These are phyloP conservation scores for Fusarium sp. DNA, from an alignment of 2,329 filamentous ascomycete species.

Conservation along the genomic window DNA sequence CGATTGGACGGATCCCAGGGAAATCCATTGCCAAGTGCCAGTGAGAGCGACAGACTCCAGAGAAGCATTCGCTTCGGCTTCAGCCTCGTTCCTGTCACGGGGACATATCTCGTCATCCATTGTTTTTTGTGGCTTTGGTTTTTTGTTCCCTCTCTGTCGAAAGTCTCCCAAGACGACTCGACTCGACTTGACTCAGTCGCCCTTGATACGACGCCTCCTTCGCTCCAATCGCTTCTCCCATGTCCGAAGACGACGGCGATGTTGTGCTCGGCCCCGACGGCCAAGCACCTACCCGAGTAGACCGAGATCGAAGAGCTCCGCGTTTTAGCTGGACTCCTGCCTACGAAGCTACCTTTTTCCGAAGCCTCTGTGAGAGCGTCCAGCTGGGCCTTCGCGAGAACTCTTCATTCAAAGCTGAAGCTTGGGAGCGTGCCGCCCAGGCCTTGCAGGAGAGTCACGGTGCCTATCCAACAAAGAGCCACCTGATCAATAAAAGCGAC, in stretches of 20 bases:
- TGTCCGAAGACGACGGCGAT: slow-evolving; percentile 56
- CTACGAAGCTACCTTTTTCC: slow-evolving; percentile 71
- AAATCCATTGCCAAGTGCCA: slow-evolving; percentile 23
- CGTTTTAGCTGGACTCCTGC: slow-evolving; percentile 71
- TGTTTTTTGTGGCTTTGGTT: background rate
- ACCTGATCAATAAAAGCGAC: slow-evolving; percentile 73
- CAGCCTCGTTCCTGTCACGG: slow-evolving; percentile 26
- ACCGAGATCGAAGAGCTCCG: slow-evolving; percentile 58
- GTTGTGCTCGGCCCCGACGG: slow-evolving; percentile 50
- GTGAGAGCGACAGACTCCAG: slow-evolving; percentile 21
- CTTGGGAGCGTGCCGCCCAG: slow-evolving; percentile 68
- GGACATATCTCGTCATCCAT: slow-evolving; percentile 10
- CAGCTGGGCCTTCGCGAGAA: slow-evolving; percentile 67
- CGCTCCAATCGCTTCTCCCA: slow-evolving; percentile 25
- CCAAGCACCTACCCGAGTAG: slow-evolving; percentile 48
- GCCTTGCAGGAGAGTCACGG: slow-evolving; percentile 66
- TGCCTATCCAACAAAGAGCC: slow-evolving; percentile 69
- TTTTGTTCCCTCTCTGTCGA: background rate
- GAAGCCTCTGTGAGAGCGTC: slow-evolving; percentile 70
- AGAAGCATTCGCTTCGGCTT: slow-evolving; percentile 32
- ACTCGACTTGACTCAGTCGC: background rate
- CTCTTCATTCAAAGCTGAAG: slow-evolving; percentile 71
- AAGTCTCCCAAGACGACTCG: background rate
- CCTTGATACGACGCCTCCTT: background rate
- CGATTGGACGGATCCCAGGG: slow-evolving; percentile 13